Percentiles rank a stretch among this genome's conserved stretches.
Evolutionary conservation across 1,284 basidiomycete genomes (phyloP).

Genomic region (Leccinum cinnamomeum): DNA sequence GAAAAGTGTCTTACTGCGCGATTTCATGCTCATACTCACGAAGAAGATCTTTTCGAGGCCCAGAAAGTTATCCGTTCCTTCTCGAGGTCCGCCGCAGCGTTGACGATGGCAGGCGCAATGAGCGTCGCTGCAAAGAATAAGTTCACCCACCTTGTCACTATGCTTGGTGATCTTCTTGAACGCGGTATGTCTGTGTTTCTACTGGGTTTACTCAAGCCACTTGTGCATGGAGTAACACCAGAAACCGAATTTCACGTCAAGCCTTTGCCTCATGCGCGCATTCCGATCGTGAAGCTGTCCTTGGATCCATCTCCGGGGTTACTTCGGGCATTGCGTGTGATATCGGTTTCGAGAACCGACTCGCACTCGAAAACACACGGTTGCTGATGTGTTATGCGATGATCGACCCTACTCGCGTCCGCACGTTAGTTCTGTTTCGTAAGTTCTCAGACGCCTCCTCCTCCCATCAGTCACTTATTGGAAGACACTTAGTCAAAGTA

Average conservation of each 20-base stretch:
- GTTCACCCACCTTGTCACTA: conserved; percentile 74
- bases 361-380: conserved; percentile 96
- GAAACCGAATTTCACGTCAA: conserved; percentile 99
- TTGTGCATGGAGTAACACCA: conserved; percentile 30
- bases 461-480: conserved; percentile 16
- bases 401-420: conserved; percentile 91
- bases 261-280: conserved; percentile 93
- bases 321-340: conserved; percentile 92
- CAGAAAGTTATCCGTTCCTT: conserved; percentile 47
- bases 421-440: conserved; percentile 95
- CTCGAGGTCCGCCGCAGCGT: conserved; percentile 46
- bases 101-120: conserved; percentile 55
- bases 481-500: conserved; percentile 76
- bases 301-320: conserved; percentile 88
- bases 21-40: conserved; percentile 56
- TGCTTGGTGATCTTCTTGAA: conserved; percentile 91
- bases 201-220: neutral
- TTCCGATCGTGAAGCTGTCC: conserved; percentile 97
- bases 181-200: conserved; percentile 57
- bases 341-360: conserved; percentile 96
- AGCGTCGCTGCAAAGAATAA: conserved; percentile 55
- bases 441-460: conserved; percentile 39
- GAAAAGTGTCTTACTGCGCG: conserved; percentile 61
- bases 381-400: conserved; percentile 96
- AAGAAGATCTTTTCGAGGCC: conserved; percentile 62